A percentile compares a stretch with the other conserved stretches of the same genome.
These are phyloP conservation scores for Trichophyton schoenleinii DNA, from an alignment of 2,329 filamentous ascomycete species.

Conservation along the genomic window DNA sequence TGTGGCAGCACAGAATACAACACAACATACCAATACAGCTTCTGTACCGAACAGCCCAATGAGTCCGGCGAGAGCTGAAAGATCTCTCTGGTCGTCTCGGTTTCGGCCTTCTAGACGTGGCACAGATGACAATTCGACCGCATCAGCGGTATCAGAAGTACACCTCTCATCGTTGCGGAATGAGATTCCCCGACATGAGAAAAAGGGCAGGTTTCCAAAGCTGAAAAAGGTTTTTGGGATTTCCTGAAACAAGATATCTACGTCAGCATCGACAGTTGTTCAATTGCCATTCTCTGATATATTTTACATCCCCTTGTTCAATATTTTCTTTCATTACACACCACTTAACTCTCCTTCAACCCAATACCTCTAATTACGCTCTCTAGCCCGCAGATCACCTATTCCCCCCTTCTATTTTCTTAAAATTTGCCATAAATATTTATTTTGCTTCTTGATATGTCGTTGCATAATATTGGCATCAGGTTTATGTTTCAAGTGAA, in stretches of 20 bases:
- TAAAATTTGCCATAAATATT: not conserved
- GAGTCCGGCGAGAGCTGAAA: not conserved
- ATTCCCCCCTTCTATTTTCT: not conserved
- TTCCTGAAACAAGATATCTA: not conserved
- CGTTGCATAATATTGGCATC: not conserved
- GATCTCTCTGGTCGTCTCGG: constrained; percentile 11
- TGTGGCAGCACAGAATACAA: not conserved
- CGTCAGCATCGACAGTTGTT: not conserved
- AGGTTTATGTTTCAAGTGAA: not conserved
- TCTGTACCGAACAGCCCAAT: not conserved
- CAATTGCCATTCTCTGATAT: not conserved
- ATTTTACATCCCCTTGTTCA: not conserved
- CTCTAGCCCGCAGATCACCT: not conserved
- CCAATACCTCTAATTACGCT: too few relatives aligned
- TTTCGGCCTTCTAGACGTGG: constrained; percentile 7
- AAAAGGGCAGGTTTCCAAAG: constrained; percentile 12
- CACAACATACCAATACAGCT: not conserved
- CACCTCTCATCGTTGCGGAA: not conserved
- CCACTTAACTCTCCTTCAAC: too few relatives aligned
- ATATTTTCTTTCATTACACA: not conserved
- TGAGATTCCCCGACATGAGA: not conserved
- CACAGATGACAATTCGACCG: constrained; percentile 4
- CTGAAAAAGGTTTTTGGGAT: constrained; percentile 12
- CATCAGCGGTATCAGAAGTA: constrained; percentile 1
- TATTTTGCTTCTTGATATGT: not conserved